Percentiles rank a stretch among this genome's conserved stretches.
phyloP scores from a whole-genome alignment of 2,329 filamentous ascomycete genomes.

The Trichoderma asperellum region DNA sequence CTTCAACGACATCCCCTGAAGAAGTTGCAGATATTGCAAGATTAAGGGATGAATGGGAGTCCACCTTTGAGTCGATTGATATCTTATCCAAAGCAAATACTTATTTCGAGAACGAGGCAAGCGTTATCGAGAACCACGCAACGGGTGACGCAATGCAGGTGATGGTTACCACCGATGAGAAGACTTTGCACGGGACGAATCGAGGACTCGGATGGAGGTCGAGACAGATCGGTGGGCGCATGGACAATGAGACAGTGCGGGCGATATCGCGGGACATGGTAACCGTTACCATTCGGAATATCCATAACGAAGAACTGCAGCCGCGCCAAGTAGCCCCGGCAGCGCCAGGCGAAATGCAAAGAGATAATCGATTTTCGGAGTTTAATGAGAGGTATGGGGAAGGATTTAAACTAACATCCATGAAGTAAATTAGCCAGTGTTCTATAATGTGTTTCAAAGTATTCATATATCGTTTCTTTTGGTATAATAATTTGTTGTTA shows the following conservation, averaged over 20 bases:
- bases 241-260: slow-evolving; percentile 30
- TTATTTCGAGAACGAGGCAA: slow-evolving; percentile 29
- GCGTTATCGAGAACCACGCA: slow-evolving; percentile 32
- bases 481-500: not conserved
- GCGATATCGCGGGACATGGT: slow-evolving; percentile 31
- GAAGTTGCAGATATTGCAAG: slow-evolving; percentile 25
- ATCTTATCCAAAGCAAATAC: slow-evolving; percentile 28
- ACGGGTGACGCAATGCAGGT: slow-evolving; percentile 33
- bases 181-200: slow-evolving; percentile 33
- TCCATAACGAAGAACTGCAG: not conserved
- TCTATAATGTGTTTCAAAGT: not conserved
- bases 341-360: not conserved
- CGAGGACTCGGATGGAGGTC: slow-evolving; percentile 28
- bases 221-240: slow-evolving; percentile 31
- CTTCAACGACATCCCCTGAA: not conserved
- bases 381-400: slow-evolving; percentile 28
- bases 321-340: not conserved
- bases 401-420: slow-evolving; percentile 24
- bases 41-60: slow-evolving; percentile 28
- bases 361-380: not conserved
- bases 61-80: slow-evolving; percentile 28
- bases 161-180: slow-evolving; percentile 31
- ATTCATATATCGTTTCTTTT: not conserved
- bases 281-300: not conserved
- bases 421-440: not conserved